Evolutionary conservation across 768 basidiomycete species (phyloP).

Genomic region (Coprinopsis strossmayeri): DNA sequence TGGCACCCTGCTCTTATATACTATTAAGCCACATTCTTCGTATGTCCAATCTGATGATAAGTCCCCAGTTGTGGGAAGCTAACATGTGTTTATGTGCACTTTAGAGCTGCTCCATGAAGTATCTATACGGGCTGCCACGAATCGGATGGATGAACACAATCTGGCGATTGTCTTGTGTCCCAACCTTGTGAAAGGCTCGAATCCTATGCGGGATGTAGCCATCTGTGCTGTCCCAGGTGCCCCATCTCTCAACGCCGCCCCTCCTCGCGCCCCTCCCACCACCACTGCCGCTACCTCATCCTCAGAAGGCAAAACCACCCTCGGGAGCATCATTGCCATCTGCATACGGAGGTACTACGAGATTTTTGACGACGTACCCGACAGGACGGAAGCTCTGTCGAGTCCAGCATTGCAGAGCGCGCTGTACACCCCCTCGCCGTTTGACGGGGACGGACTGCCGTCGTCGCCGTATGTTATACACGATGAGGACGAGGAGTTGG

Average conservation of each 20-base stretch:
- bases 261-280: constrained; percentile 14
- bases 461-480: constrained; percentile 18
- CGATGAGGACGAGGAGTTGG: constrained; percentile 64
- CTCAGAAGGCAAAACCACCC: constrained; percentile 48
- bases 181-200: constrained; percentile 69
- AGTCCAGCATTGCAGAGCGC: constrained; percentile 18
- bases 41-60: too few relatives aligned
- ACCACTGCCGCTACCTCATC: constrained; percentile 8
- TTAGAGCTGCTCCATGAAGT: constrained; percentile 78
- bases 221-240: constrained; percentile 61
- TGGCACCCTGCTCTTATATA: constrained; percentile 69
- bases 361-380: constrained; percentile 75
- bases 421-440: constrained; percentile 5
- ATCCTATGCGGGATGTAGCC: constrained; percentile 62
- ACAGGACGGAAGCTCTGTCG: constrained; percentile 54
- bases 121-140: constrained; percentile 55
- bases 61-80: too few relatives aligned
- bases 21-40: constrained; percentile 65
- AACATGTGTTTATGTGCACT: constrained; percentile 11
- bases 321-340: constrained; percentile 65
- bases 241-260: constrained; percentile 29
- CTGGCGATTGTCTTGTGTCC: constrained; percentile 75
- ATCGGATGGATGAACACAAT: constrained; percentile 81
- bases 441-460: background rate
- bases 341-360: constrained; percentile 84